Base-by-base conservation (phyloP, 225 moss, liverwort and hornwort species). In the Marchantia paleacea region DNA sequence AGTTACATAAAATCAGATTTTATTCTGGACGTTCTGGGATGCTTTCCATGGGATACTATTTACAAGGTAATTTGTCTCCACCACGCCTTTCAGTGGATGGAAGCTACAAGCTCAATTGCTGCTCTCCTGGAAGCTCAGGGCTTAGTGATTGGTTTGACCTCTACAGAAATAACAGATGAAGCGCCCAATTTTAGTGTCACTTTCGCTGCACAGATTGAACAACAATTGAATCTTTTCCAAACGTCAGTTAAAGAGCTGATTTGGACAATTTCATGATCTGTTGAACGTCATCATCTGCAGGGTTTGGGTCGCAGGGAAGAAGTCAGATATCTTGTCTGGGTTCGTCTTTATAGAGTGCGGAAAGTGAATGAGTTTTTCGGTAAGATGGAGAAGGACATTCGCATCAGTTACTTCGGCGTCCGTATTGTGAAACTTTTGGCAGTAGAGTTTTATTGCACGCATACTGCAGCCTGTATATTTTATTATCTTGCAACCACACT, bases 401-500 rank as follows among this genome's bases (percentile, higher is more conserved):
- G 89, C 69, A 10, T 89, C 82, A 89, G 79, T 53, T 89, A 89
- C 81, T 89, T 86, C 55, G 82, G 77, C 77, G 71, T 75, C 65
- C 84, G 89, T 66, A 89, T 89, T 47, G 74, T 52, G 62, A 89
- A 89, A 75, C 84, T 89, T 15, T 58, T 89, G 65, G 86, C 82
- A 14, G 89, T 89, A 55, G 86, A 86, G 81, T 72, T 86, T 9
- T 86, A 86, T 51, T 86, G 82, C 52, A 83, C 83, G n/a, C 89
- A 89, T 52, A 82, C 82, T 18, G 86, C 89, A 20, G 89, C 89
- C 0, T 89, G 89, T 65, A 57, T 86, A 25, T 86, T 84, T 29
- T 83, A 86, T 52, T 89, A 89, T 72, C 65, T 89, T 77, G 89
- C 89, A 75, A 89, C 89, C 8, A 89, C 89, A 28, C 25, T 86